These are phyloP conservation scores for Chaetomium cochliodes DNA, from an alignment of 495 filamentous ascomycete species.

Conservation along the genomic window DNA sequence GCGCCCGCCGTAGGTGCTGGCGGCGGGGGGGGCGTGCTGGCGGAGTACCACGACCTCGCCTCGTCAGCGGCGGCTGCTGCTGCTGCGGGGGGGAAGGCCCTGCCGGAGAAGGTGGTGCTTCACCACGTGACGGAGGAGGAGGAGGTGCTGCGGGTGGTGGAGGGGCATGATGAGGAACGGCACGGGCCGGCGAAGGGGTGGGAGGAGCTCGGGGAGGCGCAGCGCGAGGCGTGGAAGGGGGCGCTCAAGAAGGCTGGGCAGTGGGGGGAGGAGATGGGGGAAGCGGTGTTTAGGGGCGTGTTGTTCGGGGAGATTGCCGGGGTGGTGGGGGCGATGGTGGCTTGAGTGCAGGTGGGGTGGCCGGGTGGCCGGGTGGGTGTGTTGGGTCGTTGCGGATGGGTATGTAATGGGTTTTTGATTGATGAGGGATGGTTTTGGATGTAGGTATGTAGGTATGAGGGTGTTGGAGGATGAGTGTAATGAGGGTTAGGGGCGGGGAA, in stretches of 20 bases:
- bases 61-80: not conserved
- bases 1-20: not conserved
- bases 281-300: conserved; percentile 69
- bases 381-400: too few species aligned
- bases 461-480: not conserved
- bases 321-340: conserved; percentile 52
- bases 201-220: conserved; percentile 59
- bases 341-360: not conserved
- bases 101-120: conserved; percentile 27
- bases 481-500: not conserved
- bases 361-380: not conserved
- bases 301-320: conserved; percentile 70
- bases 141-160: conserved; percentile 35
- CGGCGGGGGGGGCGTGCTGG: too few species aligned
- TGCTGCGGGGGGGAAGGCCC: not conserved
- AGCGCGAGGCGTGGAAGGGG: conserved; percentile 67
- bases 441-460: too few species aligned
- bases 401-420: not conserved
- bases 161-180: conserved; percentile 48
- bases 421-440: conserved; percentile 11
- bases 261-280: conserved; percentile 70
- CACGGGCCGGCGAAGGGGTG: conserved; percentile 55
- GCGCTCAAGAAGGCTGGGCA: conserved; percentile 66
- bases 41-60: not conserved
- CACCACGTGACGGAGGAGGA: conserved; percentile 25